Evolutionary conservation across 208 protist genomes (phyloP), one percentile per base, ranked within the genome.

Genomic region (Hexamita inflata): DNA sequence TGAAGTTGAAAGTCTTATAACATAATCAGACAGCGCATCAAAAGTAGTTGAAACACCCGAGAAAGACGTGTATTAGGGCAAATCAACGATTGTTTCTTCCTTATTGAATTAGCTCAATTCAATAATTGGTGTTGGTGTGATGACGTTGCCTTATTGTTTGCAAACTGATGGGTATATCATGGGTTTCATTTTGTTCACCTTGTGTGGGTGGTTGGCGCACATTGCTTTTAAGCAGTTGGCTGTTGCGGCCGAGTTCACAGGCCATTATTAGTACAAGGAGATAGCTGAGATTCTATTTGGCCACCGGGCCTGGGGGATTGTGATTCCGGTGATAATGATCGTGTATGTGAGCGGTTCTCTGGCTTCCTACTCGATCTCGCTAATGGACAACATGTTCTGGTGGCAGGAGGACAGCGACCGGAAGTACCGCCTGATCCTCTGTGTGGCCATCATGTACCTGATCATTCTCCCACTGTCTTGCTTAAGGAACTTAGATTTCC

Each of bases 361-460:
- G 34, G 60, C 60, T 38, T 66, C 60, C 26, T 66, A 66, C 34
- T 66, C 24, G 24, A 66, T 66, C 15, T 15, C 34, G 29, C 26
- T 66, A 19, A n/a, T 15, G 19, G 60, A 66, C 34, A 66, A 66
- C 34, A 66, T 66, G 60, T 66, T 66, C 60, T 66, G 60, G 60
- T 66, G 60, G 60, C 30, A 15, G 15, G 60, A 66, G 34, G 24
- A 15, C 34, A 38, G 24, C 29, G 15, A 15, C 26, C 24, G 30
- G 34, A 38, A n/a, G 13, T 15, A 38, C 60, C 15, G 30, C 15
- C 15, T 24, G 34, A 40, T 15, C 29, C 29, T 38, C 29, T 30
- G 15, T 15, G 15, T 15, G 60, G 34, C 24, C 13, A 66, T 66
- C 26, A 66, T 66, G 60, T 38, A 13, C 34, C 19, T 73, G 9